phyloP scores from a whole-genome alignment of 352 stramenopile genomes.

The Pythium brachiatum region DNA sequence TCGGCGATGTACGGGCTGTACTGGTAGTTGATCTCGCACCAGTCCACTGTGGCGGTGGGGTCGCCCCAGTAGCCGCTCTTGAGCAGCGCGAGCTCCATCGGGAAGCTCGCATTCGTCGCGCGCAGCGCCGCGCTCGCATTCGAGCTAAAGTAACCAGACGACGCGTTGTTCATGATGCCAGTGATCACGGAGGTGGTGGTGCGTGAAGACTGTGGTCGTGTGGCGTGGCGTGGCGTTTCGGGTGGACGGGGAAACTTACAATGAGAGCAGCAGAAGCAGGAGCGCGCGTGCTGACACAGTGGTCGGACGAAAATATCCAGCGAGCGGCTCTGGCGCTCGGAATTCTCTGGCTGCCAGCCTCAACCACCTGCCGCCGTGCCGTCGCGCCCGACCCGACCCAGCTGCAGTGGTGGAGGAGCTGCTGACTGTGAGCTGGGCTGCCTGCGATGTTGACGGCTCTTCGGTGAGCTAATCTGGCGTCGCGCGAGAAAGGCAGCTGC shows the following conservation, averaged over 20 bases:
- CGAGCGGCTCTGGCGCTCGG: not conserved
- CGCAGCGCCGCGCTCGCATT: not conserved
- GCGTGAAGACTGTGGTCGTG: not conserved
- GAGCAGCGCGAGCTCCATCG: not conserved
- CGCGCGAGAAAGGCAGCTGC: not conserved
- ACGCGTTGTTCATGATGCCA: not conserved
- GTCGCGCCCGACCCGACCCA: not conserved
- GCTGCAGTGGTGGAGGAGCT: not conserved
- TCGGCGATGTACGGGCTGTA: conserved; percentile 79
- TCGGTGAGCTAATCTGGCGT: not conserved
- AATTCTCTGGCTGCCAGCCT: not conserved
- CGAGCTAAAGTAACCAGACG: not conserved
- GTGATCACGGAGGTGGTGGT: not conserved
- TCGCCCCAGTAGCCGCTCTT: conserved; percentile 41
- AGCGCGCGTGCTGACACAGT: not conserved
- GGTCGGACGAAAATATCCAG: conserved; percentile 1
- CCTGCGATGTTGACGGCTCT: not conserved
- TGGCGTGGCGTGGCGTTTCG: not conserved
- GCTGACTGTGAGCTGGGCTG: too few relatives aligned
- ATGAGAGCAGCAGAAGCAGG: not conserved
- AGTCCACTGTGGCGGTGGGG: conserved; percentile 81
- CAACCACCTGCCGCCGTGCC: not conserved
- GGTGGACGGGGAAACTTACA: not conserved
- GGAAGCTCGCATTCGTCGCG: not conserved
- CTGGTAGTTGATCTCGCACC: conserved; percentile 85